Conservation (phyloP, 805 yeast genomes). For the Saturnispora kantuleensis region DNA sequence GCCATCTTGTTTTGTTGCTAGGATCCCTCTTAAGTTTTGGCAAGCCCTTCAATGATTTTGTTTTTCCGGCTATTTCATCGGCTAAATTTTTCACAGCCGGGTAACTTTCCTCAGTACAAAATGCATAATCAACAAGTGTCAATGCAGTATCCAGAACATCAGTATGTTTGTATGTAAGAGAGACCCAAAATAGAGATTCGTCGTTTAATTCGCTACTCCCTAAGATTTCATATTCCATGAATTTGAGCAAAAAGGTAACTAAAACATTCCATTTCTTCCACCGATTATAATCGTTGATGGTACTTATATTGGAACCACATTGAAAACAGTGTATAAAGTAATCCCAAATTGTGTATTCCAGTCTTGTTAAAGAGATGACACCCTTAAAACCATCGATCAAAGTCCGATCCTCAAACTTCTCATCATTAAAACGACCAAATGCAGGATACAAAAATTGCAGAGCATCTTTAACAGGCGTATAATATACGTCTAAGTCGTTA, state of each 20-base stretch:
- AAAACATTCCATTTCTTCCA: constrained; percentile 2
- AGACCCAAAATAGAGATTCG: neutral
- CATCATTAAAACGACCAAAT: neutral
- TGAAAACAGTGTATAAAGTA: constrained; percentile 7
- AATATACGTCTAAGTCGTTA: neutral
- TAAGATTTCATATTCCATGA: neutral
- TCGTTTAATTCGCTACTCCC: neutral
- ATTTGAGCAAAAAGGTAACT: neutral
- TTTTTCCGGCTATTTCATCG: neutral
- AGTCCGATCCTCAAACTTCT: neutral
- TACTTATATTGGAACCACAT: neutral
- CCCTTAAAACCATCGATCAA: too few species aligned
- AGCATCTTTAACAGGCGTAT: neutral
- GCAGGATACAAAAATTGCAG: neutral
- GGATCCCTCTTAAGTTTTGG: neutral
- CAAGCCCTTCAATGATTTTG: neutral
- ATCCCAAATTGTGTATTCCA: constrained; percentile 5
- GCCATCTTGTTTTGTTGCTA: constrained; percentile 1
- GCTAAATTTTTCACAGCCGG: neutral
- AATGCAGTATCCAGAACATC: constrained; percentile 1
- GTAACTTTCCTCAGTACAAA: neutral
- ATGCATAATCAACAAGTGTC: constrained; percentile 2
- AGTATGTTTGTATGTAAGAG: neutral
- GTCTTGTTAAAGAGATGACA: neutral
- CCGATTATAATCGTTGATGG: neutral